A percentile compares a stretch with the other conserved stretches of the same genome.
These are phyloP conservation scores for Phytophthora idaei DNA, from an alignment of 352 stramenopile genomes.

Conservation along the genomic window DNA sequence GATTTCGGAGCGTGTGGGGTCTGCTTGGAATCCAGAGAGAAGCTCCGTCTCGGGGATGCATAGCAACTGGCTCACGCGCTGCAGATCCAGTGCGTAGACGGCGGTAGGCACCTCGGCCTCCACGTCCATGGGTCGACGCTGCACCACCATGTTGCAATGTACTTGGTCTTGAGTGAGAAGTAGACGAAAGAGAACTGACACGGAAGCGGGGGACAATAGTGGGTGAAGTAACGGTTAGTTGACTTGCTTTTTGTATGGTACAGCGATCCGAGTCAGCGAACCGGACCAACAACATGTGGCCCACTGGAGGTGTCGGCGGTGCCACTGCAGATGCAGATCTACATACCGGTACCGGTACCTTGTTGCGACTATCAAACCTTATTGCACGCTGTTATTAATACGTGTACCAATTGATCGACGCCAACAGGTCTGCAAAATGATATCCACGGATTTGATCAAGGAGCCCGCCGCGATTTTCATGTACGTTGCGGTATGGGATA, in stretches of 20 bases:
- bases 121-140: slow-evolving; percentile 56
- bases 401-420: not conserved
- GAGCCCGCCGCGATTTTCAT: no score
- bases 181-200: slow-evolving; percentile 14
- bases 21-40: slow-evolving; percentile 57
- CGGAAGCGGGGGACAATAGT: not conserved
- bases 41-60: slow-evolving; percentile 57
- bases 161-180: not conserved
- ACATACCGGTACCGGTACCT: not conserved
- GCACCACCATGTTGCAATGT: slow-evolving; percentile 44
- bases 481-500: no score
- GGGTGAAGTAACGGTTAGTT: slow-evolving; percentile 20
- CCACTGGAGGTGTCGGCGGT: not conserved
- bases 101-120: slow-evolving; percentile 59
- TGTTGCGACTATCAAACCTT: no score
- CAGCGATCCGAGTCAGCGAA: not conserved
- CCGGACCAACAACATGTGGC: not conserved
- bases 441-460: no score
- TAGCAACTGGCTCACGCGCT: slow-evolving; percentile 56
- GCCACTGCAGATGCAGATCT: not conserved
- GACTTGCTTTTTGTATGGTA: slow-evolving; percentile 21
- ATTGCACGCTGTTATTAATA: not conserved
- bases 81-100: slow-evolving; percentile 64
- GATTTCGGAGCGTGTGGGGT: slow-evolving; percentile 69
- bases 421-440: not conserved